These are phyloP conservation scores for Apiospora kogelbergensis DNA, from an alignment of 2,329 filamentous ascomycete species.

Conservation along the genomic window DNA sequence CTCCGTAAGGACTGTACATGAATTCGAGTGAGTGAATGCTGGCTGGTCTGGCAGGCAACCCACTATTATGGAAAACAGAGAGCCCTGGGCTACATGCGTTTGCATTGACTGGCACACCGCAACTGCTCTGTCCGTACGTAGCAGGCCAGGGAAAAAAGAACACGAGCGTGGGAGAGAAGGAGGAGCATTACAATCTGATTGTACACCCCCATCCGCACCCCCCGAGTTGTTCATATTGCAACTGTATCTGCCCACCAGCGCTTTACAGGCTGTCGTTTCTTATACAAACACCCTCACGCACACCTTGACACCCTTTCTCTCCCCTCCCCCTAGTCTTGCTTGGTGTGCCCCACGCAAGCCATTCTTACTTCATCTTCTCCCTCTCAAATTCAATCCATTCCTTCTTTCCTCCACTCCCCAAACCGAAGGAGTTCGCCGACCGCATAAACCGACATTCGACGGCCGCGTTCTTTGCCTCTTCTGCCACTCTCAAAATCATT, in stretches of 20 bases:
- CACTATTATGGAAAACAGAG: neutral
- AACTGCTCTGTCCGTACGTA: neutral
- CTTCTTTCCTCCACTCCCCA: neutral
- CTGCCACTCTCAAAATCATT: conserved; percentile 3
- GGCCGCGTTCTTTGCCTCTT: conserved; percentile 18
- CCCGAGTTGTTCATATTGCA: too few species aligned
- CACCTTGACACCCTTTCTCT: neutral
- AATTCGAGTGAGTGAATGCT: neutral
- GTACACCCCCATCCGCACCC: neutral
- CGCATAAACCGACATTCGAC: conserved; percentile 24
- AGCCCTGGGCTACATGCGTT: neutral
- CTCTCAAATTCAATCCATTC: conserved; percentile 6
- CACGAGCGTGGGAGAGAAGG: too few species aligned
- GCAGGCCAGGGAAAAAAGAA: too few species aligned
- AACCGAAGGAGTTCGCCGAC: neutral
- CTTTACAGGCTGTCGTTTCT: neutral
- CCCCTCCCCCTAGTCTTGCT: neutral
- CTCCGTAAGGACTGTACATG: neutral
- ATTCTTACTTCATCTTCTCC: neutral
- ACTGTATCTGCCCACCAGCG: too few species aligned
- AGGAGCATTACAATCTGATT: neutral
- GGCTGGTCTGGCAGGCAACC: neutral
- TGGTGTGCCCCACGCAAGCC: neutral
- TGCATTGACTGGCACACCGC: neutral
- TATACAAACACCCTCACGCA: neutral